phyloP scores from a whole-genome alignment of 192 early-diverging fungal genomes.

The Coemansia sp. region DNA sequence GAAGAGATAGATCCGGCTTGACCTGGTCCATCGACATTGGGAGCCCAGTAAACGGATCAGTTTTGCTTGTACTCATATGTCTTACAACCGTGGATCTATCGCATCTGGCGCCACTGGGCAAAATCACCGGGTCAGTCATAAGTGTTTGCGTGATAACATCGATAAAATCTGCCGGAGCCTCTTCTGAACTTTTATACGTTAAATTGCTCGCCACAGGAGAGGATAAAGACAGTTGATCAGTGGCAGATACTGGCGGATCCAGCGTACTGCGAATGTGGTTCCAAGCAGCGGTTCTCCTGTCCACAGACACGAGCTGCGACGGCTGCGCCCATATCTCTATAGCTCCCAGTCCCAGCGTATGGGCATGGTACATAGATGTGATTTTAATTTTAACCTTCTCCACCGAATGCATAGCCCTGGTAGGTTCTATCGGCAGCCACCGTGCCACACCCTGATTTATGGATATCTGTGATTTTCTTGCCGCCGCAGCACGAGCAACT shows the following conservation, averaged over 20 bases:
- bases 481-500: background rate
- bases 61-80: background rate
- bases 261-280: no score
- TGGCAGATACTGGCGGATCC: background rate
- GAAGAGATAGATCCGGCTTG: conserved; percentile 5
- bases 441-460: background rate
- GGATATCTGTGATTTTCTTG: background rate
- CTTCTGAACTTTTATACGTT: background rate
- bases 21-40: background rate
- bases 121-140: conserved; percentile 4
- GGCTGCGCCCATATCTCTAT: conserved; percentile 12
- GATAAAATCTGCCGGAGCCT: conserved; percentile 3
- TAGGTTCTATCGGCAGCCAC: background rate
- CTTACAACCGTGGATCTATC: conserved; percentile 1
- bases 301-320: background rate
- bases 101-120: conserved; percentile 2
- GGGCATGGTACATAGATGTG: background rate
- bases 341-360: conserved; percentile 1
- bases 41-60: conserved; percentile 14
- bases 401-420: background rate
- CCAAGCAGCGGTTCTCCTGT: background rate
- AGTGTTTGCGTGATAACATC: conserved; percentile 9
- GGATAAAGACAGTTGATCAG: background rate
- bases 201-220: no score
- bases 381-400: conserved; percentile 1